Base-by-base conservation (phyloP, 2,329 filamentous ascomycete species). In the Fusarium sp. region DNA sequence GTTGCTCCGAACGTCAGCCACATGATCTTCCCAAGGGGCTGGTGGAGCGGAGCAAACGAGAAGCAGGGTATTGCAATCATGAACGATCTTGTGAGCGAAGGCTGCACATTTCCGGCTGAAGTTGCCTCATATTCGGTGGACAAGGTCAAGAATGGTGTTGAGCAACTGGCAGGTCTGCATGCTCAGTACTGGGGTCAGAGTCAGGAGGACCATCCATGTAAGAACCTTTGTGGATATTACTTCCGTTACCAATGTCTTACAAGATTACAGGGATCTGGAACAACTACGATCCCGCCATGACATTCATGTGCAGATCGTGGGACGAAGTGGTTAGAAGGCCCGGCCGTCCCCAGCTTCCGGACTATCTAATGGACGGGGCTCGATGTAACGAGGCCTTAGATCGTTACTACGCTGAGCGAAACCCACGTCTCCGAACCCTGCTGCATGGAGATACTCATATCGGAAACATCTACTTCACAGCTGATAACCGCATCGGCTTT, bases 361-460 rank as follows among this genome's bases (percentile, higher is more conserved):
- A 81, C 33, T 79, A 82, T 65, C 74, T 84, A 2, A 80, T 81
- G 78, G 79, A 83, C 41, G 80, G 80, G 7, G 68, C 75, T 30
- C 80, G 80, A 6, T 77, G 79, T 30, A 81, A 80, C 48, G 73
- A 78, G 65, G 83, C 81, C 9, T 67, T 84, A 57, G 79, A 82
- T 38, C 78, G 77, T n/a, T 81, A 82, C 71, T 83, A 78, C 61
- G 77, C 77, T 8, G 72, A 77, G 65, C 80, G 81, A 22, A 83
- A 83, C 68, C 81, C 81, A 1, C 72, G 77, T 11, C 84, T 84
- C 65, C 79, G 80, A 20, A 83, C 79, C n/a, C 72, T 85, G 6
- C 68, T 85, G 18, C 84, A 86, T 59, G 83, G 83, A 16, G 84
- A 85, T 57, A 79, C 83, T 16, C 84, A 85, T 64, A 78, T 83